Evolutionary conservation across 164 flowering plant species (phyloP).

Genomic region (Echeveria elegans): DNA sequence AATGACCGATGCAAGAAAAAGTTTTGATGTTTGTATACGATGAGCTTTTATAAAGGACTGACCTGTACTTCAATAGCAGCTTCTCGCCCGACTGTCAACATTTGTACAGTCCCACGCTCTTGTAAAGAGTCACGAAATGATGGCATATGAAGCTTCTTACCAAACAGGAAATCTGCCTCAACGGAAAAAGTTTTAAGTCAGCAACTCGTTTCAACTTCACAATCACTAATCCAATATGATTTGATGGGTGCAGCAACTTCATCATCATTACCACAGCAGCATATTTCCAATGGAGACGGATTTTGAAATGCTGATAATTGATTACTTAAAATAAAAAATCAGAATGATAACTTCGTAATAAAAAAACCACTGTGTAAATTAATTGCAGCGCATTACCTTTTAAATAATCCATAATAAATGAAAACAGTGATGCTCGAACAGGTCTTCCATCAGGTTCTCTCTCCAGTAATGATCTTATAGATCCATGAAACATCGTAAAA

Average conservation of each 20-base stretch:
- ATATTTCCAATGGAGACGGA: conserved; percentile 45
- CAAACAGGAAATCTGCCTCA: conserved; percentile 79
- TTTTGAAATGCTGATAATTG: conserved; percentile 62
- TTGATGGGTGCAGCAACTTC: conserved; percentile 43
- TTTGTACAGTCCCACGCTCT: conserved; percentile 90
- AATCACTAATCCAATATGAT: conserved; percentile 31
- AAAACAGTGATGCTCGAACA: conserved; percentile 55
- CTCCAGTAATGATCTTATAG: conserved; percentile 73
- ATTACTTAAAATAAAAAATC: conserved; percentile 39
- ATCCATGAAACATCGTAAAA: conserved; percentile 85
- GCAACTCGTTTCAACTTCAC: conserved; percentile 25
- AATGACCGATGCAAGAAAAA: no score
- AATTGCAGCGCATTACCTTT: conserved; percentile 47
- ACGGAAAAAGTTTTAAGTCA: conserved; percentile 29
- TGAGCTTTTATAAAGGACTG: conserved; percentile 11
- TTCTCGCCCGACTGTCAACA: conserved; percentile 87
- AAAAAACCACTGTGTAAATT: background rate
- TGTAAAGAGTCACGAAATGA: conserved; percentile 76
- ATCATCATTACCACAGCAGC: conserved; percentile 85
- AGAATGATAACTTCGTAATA: conserved; percentile 13
- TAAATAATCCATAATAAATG: conserved; percentile 82
- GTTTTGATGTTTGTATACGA: background rate
- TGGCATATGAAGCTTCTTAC: conserved; percentile 83
- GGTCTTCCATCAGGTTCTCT: conserved; percentile 78
- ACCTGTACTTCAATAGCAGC: conserved; percentile 98